Base-by-base conservation (phyloP, 2,329 filamentous ascomycete species). In the Ambrosiella cleistominuta region DNA sequence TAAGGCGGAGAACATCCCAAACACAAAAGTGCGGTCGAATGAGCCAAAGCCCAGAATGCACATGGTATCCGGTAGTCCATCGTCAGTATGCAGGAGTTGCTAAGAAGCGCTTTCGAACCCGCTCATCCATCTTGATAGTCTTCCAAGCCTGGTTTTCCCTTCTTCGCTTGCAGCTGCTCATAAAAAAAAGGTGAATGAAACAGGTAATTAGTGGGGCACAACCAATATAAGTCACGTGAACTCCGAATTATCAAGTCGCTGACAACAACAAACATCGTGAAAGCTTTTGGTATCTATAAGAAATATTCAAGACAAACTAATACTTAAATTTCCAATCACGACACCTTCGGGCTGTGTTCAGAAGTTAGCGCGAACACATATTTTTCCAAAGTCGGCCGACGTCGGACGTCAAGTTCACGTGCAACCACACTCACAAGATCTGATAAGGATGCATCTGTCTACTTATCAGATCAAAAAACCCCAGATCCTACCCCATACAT, bases 381-480 rank as follows among this genome's bases (percentile, higher is more conserved):
- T 2, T 36, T 11, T 5, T n/a, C 11, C 6, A 7, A 11, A 17
- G 8, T 13, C 27, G 38, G 52, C 52, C 52, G 52, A 54, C 52
- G 15, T 54, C 52, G 52, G 52, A 54, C 44, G 37, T 36, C 12
- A 51, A 8, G 40, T 44, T 7, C n/a, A 5, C n/a, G 19, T 15
- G 15, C 37, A 42, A 54, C 52, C 52, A 42, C 52, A 54, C 35
- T 38, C 9, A 15, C 9, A 42, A 40, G 52, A 54, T 54, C 52
- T 44, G 52, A 54, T 54, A 54, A 54, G 52, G 52, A 54, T 54
- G 13, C 17, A 42, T 17, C 15, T 35, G 47, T 9, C 52, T 40
- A 11, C 37, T 54, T 54, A 54, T 54, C 52, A 54, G 52, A 54
- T 54, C 52, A 42, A 54, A 54, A 51, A 36, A 27, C 9, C 47